Evolutionary conservation across 371 early-diverging fungal genomes (phyloP).

Genomic region (Mucor racemosus): DNA sequence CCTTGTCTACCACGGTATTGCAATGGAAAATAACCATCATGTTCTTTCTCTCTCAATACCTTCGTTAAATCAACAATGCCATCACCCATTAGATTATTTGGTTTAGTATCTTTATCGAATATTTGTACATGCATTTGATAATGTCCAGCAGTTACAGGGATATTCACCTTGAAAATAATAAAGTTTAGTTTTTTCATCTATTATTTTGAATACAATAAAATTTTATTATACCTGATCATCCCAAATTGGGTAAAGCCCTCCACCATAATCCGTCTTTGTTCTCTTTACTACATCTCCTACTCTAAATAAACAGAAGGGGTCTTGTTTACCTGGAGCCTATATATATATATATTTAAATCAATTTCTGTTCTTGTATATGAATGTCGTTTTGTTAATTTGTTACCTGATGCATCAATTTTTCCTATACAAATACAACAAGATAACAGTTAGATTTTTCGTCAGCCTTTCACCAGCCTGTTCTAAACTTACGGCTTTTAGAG

Average conservation of each 20-base stretch:
- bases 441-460: background rate
- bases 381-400: background rate
- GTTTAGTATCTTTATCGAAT: slow-evolving; percentile 34
- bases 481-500: slow-evolving; percentile 32
- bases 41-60: slow-evolving; percentile 35
- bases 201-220: background rate
- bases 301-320: slow-evolving; percentile 33
- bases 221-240: slow-evolving; percentile 33
- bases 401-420: slow-evolving; percentile 32
- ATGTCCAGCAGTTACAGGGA: slow-evolving; percentile 27
- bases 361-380: no score
- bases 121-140: slow-evolving; percentile 29
- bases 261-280: slow-evolving; percentile 29
- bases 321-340: slow-evolving; percentile 25
- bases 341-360: background rate
- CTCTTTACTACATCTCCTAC: slow-evolving; percentile 22
- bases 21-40: slow-evolving; percentile 41
- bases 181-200: background rate
- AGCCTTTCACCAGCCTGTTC: no score
- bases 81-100: slow-evolving; percentile 36
- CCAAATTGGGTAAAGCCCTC: slow-evolving; percentile 35
- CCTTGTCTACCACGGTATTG: slow-evolving; percentile 17
- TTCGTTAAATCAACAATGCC: slow-evolving; percentile 28
- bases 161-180: slow-evolving; percentile 21
- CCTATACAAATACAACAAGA: slow-evolving; percentile 11